Percentiles rank a stretch among this genome's conserved stretches.
Evolutionary conservation across 306 rosid genomes (phyloP).

Genomic region (Gillenia trifoliata): DNA sequence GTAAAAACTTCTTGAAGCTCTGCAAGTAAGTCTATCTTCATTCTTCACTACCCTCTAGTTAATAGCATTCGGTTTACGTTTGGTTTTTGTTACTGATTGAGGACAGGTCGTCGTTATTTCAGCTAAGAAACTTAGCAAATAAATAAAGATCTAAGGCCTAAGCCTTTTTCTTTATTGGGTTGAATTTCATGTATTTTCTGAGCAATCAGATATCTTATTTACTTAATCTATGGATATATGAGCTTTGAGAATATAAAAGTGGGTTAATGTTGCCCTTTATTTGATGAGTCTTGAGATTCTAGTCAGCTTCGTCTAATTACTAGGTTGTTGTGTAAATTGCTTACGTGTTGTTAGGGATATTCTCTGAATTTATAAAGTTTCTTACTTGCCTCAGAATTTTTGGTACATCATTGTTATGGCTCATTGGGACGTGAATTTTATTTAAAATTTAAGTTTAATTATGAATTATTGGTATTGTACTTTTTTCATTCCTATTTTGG

Average conservation of each 20-base stretch:
- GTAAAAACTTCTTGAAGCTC: conserved; percentile 89
- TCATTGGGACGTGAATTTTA: background rate
- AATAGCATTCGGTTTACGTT: background rate
- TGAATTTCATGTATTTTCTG: background rate
- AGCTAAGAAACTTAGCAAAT: background rate
- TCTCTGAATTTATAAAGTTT: background rate
- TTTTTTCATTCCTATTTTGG: background rate
- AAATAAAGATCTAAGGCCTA: background rate
- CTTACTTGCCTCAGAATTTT: background rate
- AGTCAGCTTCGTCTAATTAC: background rate
- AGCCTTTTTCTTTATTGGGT: background rate
- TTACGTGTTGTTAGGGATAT: background rate
- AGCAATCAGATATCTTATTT: background rate
- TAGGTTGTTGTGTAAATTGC: background rate
- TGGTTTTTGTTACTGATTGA: background rate
- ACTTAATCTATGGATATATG: background rate
- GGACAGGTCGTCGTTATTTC: background rate
- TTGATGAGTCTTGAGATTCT: background rate
- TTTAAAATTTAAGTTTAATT: background rate
- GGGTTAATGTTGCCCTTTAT: background rate
- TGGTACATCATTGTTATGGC: background rate
- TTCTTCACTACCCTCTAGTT: background rate
- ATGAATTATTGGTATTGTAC: background rate
- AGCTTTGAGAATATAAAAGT: background rate
- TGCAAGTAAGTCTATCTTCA: conserved; percentile 55